Conservation (phyloP, 1,139 yeast genomes). For the Taphrina pruni region DNA sequence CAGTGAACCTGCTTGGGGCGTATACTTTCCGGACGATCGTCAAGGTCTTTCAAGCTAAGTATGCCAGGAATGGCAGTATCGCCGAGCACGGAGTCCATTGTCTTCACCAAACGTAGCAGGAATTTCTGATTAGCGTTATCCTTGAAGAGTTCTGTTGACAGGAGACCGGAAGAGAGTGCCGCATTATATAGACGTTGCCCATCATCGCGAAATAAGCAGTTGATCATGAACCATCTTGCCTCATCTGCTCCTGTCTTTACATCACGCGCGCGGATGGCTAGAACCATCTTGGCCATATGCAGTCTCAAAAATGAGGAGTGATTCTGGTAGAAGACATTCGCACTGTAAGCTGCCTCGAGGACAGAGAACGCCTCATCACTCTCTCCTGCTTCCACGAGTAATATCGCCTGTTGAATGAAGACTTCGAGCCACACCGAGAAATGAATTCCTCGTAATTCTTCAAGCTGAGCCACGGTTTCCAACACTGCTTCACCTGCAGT, state of each 20-base stretch:
- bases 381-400: constrained; percentile 66
- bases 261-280: constrained; percentile 65
- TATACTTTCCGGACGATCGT: constrained; percentile 50
- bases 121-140: constrained; percentile 87
- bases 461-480: constrained; percentile 50
- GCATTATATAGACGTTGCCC: constrained; percentile 70
- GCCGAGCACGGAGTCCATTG: constrained; percentile 72
- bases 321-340: constrained; percentile 75
- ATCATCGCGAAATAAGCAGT: constrained; percentile 76
- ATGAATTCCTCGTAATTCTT: constrained; percentile 72
- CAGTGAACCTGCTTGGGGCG: constrained; percentile 58
- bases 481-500: constrained; percentile 52
- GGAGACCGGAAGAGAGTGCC: constrained; percentile 67
- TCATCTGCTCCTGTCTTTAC: constrained; percentile 61
- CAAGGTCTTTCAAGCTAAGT: constrained; percentile 60
- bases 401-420: constrained; percentile 76
- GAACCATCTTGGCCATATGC: constrained; percentile 59
- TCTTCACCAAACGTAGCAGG: constrained; percentile 84
- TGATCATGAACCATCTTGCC: constrained; percentile 67
- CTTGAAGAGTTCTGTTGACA: constrained; percentile 66
- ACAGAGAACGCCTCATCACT: constrained; percentile 73
- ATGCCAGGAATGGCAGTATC: constrained; percentile 70
- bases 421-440: constrained; percentile 85
- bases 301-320: constrained; percentile 62
- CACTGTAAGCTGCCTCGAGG: constrained; percentile 73